A percentile compares a stretch with the other conserved stretches of the same genome.
These are phyloP conservation scores for Juglanconis juglandina DNA, from an alignment of 2,329 filamentous ascomycete species.

Conservation along the genomic window DNA sequence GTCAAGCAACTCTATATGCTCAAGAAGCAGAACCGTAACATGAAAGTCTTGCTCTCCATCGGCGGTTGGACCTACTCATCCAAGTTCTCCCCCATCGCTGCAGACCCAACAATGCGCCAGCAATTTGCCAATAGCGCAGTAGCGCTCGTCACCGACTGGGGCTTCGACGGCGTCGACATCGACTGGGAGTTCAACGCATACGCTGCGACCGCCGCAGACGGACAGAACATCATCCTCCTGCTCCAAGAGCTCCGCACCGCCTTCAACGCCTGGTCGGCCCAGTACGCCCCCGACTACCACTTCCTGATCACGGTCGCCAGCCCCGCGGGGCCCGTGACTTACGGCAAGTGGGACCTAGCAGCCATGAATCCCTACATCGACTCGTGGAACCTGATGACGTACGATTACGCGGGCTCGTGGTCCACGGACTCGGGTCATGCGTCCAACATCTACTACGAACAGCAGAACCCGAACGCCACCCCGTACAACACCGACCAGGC, in stretches of 20 bases:
- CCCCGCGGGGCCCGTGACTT: conserved; percentile 41
- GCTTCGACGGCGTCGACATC: conserved; percentile 54
- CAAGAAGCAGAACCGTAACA: conserved; percentile 71
- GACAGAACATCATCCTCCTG: conserved; percentile 38
- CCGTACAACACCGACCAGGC: conserved; percentile 68
- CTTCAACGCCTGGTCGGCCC: conserved; percentile 26
- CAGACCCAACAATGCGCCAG: conserved; percentile 57
- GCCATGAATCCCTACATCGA: conserved; percentile 48
- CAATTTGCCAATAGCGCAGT: conserved; percentile 68
- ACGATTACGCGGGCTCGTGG: conserved; percentile 68
- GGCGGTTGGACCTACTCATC: conserved; percentile 77
- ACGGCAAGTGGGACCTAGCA: conserved; percentile 40
- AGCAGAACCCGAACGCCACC: conserved; percentile 51
- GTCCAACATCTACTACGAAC: conserved; percentile 62
- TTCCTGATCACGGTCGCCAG: conserved; percentile 32
- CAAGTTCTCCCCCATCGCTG: conserved; percentile 63
- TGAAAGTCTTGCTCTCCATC: conserved; percentile 78
- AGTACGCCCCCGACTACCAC: conserved; percentile 28
- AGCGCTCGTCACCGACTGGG: conserved; percentile 65
- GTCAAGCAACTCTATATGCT: conserved; percentile 73
- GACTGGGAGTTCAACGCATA: conserved; percentile 54
- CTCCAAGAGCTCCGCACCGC: conserved; percentile 40
- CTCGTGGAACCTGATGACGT: conserved; percentile 63
- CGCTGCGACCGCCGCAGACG: conserved; percentile 31
- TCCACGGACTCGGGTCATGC: conserved; percentile 59